A percentile compares a stretch with the other conserved stretches of the same genome.
phyloP scores from a whole-genome alignment of 1,284 basidiomycete genomes.

The Schizophyllum commune region DNA sequence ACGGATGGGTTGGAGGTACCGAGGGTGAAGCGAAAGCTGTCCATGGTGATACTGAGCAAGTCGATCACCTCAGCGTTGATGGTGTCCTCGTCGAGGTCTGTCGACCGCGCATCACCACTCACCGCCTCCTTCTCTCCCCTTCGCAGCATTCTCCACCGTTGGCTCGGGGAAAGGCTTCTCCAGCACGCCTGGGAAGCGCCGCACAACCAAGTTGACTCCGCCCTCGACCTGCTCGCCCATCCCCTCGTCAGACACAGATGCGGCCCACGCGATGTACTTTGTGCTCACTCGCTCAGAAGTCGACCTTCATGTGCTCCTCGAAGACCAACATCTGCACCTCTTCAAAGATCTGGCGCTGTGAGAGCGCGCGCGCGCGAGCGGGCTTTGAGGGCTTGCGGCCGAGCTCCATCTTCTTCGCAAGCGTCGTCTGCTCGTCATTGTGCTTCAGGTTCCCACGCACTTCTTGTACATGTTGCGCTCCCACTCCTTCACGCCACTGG shows the following conservation, averaged over 20 bases:
- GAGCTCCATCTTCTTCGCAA: slow-evolving; percentile 52
- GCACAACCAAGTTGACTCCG: slow-evolving; percentile 31
- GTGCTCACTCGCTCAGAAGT: slow-evolving; percentile 70
- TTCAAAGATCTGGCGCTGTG: slow-evolving; percentile 73
- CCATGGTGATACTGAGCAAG: slow-evolving; percentile 94
- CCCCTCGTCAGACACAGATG: slow-evolving; percentile 75
- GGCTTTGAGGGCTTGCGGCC: slow-evolving; percentile 38
- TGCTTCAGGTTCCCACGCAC: slow-evolving; percentile 82
- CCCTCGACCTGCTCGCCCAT: slow-evolving; percentile 64
- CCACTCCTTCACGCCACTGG: slow-evolving; percentile 83
- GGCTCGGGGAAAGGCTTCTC: neutral
- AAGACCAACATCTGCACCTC: slow-evolving; percentile 70
- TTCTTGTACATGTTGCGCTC: slow-evolving; percentile 88
- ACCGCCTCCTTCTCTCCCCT: neutral
- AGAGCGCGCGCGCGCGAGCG: slow-evolving; percentile 70
- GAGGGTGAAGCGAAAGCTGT: slow-evolving; percentile 96
- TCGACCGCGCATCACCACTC: slow-evolving; percentile 1
- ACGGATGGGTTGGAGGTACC: slow-evolving; percentile 95
- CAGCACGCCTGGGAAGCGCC: slow-evolving; percentile 1
- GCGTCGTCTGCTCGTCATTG: slow-evolving; percentile 80
- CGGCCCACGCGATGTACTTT: slow-evolving; percentile 72
- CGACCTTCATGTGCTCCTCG: slow-evolving; percentile 62
- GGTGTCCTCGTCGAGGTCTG: slow-evolving; percentile 90
- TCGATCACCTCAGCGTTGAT: slow-evolving; percentile 97
- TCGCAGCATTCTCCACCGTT: no score